A percentile compares a stretch with the other conserved stretches of the same genome.
Conservation (phyloP, 2,329 filamentous ascomycete species). For the Chaetoscypha palmicola region DNA sequence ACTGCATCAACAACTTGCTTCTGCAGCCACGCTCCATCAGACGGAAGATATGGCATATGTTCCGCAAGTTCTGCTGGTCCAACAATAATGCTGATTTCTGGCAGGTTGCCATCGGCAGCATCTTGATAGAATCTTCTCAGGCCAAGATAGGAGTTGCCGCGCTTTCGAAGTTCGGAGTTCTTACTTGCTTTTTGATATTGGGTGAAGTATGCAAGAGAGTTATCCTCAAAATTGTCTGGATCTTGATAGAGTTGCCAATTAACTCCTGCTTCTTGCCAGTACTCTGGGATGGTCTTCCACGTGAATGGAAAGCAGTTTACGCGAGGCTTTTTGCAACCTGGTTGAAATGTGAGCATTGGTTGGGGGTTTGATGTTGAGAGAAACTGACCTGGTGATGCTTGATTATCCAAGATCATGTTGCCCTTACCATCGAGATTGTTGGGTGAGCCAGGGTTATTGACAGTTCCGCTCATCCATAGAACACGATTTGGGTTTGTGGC, state of each 20-base stretch:
- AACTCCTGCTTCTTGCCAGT: conserved; percentile 36
- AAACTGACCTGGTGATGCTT: conserved; percentile 33
- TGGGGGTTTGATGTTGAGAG: no score
- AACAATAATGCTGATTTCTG: conserved; percentile 44
- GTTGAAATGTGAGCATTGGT: background rate
- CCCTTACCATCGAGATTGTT: conserved; percentile 7
- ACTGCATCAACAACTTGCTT: conserved; percentile 44
- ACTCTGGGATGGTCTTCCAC: conserved; percentile 40
- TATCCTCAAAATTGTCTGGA: conserved; percentile 40
- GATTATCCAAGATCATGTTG: conserved; percentile 34
- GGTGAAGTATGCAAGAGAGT: conserved; percentile 38
- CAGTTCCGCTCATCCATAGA: conserved; percentile 42
- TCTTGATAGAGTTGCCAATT: conserved; percentile 42
- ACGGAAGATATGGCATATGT: conserved; percentile 44
- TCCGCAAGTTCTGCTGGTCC: conserved; percentile 44
- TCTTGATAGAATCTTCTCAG: conserved; percentile 42
- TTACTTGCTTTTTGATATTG: conserved; percentile 37
- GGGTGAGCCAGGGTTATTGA: conserved; percentile 41
- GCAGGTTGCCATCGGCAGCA: conserved; percentile 43
- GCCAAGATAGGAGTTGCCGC: conserved; percentile 30
- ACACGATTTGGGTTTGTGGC: conserved; percentile 48
- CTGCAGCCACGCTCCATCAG: conserved; percentile 47
- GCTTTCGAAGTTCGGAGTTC: conserved; percentile 32
- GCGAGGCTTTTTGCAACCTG: conserved; percentile 13
- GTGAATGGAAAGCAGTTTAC: conserved; percentile 40